Conservation (phyloP, 2,329 filamentous ascomycete genomes). For the Cercospora sp. region DNA sequence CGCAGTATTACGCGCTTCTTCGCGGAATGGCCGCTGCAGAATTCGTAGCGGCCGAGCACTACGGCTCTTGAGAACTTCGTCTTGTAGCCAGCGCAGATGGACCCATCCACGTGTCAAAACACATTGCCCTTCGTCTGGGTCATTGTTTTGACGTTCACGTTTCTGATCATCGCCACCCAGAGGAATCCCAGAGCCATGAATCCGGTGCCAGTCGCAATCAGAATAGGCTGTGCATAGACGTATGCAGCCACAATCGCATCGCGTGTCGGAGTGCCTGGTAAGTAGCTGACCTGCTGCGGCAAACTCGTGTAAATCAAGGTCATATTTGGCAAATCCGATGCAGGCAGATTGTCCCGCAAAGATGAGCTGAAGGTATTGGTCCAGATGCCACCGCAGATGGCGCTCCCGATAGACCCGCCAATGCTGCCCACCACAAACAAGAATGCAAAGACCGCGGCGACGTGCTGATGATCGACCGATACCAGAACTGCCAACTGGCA, state of each 20-base stretch:
- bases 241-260: not conserved
- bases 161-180: not conserved
- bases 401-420: not conserved
- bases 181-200: not conserved
- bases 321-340: not conserved
- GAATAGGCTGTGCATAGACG: not conserved
- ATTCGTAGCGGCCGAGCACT: not conserved
- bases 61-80: not conserved
- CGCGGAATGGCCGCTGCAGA: not conserved
- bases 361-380: not conserved
- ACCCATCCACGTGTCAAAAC: not conserved
- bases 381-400: not conserved
- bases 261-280: not conserved
- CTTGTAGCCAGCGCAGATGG: not conserved
- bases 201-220: not conserved
- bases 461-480: not conserved
- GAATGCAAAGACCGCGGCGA: not conserved
- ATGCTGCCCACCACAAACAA: not conserved
- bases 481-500: not conserved
- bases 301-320: not conserved
- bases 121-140: not conserved
- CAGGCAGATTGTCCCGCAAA: not conserved
- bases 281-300: not conserved
- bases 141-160: not conserved
- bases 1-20: not conserved